Percentiles rank a stretch among this genome's conserved stretches.
phyloP scores from a whole-genome alignment of 352 stramenopile species.

The Phytophthora sojae region DNA sequence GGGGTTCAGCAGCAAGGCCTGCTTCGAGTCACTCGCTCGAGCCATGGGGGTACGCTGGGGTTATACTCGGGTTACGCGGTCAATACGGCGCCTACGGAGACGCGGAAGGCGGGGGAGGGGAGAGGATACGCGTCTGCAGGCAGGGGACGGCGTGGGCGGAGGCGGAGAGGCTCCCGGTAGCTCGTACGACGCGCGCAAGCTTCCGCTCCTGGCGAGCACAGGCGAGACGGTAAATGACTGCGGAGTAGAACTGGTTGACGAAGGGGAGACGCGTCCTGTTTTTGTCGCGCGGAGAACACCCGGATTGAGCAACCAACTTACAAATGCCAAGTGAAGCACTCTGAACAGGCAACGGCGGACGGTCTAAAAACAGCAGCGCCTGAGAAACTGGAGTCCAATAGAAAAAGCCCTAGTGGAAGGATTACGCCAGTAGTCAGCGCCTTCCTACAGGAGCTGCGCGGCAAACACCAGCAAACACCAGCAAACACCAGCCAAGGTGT shows the following conservation, averaged over 20 bases:
- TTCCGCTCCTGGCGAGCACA: constrained; percentile 1
- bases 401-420: neutral
- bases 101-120: neutral
- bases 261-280: constrained; percentile 1
- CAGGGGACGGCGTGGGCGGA: neutral
- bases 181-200: constrained; percentile 4
- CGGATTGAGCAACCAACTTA: constrained; percentile 14
- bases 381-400: neutral
- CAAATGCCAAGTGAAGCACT: constrained; percentile 5
- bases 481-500: too few species aligned
- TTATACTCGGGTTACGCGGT: neutral
- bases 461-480: too few species aligned
- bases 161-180: neutral
- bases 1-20: constrained; percentile 78
- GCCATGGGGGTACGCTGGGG: constrained; percentile 63
- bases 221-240: constrained; percentile 30
- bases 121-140: constrained; percentile 14
- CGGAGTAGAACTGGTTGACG: constrained; percentile 25
- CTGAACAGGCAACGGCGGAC: constrained; percentile 3
- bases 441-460: neutral
- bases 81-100: constrained; percentile 1
- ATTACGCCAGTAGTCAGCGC: neutral
- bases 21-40: constrained; percentile 63
- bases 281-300: constrained; percentile 3
- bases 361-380: neutral